Percentiles rank a stretch among this genome's conserved stretches.
Evolutionary conservation across 345 rosid species (phyloP).

Genomic region (Aquilaria yunnanensis): DNA sequence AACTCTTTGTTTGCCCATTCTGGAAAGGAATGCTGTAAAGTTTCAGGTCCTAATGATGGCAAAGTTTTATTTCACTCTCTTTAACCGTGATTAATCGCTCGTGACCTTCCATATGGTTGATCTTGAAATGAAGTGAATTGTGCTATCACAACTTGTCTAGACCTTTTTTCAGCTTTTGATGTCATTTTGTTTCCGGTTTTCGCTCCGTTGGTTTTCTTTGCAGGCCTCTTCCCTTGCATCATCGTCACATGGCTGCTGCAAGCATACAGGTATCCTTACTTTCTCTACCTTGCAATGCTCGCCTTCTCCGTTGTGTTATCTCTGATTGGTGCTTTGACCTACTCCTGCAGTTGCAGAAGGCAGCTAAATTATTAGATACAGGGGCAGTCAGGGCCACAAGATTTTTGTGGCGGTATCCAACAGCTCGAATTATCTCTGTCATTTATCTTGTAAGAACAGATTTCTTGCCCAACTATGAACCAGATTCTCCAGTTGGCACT

Average conservation of each 20-base stretch:
- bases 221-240: slow-evolving; percentile 96
- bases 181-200: too few relatives aligned
- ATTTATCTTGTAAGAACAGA: slow-evolving; percentile 69
- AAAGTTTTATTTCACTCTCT: too few relatives aligned
- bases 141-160: too few relatives aligned
- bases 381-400: slow-evolving; percentile 97
- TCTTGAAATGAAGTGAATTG: too few relatives aligned
- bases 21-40: too few relatives aligned
- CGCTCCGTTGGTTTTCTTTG: slow-evolving; percentile 1
- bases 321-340: slow-evolving; percentile 14
- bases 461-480: too few relatives aligned
- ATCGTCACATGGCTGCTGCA: slow-evolving; percentile 74
- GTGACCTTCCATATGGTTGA: too few relatives aligned
- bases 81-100: too few relatives aligned
- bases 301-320: neutral
- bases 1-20: too few relatives aligned
- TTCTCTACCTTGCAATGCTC: slow-evolving; percentile 7
- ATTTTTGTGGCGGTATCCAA: slow-evolving; percentile 96
- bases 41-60: too few relatives aligned
- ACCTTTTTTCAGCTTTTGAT: too few relatives aligned
- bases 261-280: slow-evolving; percentile 57
- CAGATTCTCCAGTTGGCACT: too few relatives aligned
- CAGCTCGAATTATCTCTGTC: slow-evolving; percentile 69
- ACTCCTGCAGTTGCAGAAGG: slow-evolving; percentile 74
- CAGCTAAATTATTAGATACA: slow-evolving; percentile 81